Base-by-base conservation (phyloP, 1,139 yeast species). In the Geotrichum aggregatum region DNA sequence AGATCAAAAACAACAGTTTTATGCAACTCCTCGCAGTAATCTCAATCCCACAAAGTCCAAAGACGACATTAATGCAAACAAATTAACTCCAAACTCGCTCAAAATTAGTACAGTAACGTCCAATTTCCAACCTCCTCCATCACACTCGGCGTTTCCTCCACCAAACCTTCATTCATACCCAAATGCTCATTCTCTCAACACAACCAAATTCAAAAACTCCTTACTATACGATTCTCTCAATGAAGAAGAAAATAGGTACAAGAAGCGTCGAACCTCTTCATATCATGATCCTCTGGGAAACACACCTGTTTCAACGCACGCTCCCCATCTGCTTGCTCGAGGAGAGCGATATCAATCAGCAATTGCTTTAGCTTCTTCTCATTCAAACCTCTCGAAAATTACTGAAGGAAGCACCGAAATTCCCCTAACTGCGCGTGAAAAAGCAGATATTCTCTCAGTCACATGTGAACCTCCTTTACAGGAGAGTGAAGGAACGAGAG, bases 241-340 rank as follows among this genome's bases (percentile, higher is more conserved):
- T 33, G 63, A 60, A 43, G 59, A 58, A 31, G 62, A 60, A 28
- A 45, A 40, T 11, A 38, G 48, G 11, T 50, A 44, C 40, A 64
- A 64, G 52, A 56, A 63, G 26, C 57, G 67, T 8, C 59, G 67
- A 10, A 64, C 64, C 7, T 63, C 67, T 19, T 63, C 67, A 3
- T 61, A 63, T 48, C 62, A 63, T 46, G 67, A 64, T 46, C 67
- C 67, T 1, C 54, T 64, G 41, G 62, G 56, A 3, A 43, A 54
- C 24, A 26, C 50, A 28, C 55, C 59, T 24, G 49, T 46, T 33
- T 33, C 30, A 26, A 35, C 58, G 21, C 34, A 44, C 22, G 40
- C 49, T 3, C 47, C 52, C 10, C 44, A 54, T 6, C 33, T 41
- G 10, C 44, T 43, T 3, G 39, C 49, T 1, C 49, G 62, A 10